Percentiles rank a stretch among this genome's conserved stretches.
Evolutionary conservation across 768 basidiomycete genomes (phyloP).

Genomic region (Russula brevipes): DNA sequence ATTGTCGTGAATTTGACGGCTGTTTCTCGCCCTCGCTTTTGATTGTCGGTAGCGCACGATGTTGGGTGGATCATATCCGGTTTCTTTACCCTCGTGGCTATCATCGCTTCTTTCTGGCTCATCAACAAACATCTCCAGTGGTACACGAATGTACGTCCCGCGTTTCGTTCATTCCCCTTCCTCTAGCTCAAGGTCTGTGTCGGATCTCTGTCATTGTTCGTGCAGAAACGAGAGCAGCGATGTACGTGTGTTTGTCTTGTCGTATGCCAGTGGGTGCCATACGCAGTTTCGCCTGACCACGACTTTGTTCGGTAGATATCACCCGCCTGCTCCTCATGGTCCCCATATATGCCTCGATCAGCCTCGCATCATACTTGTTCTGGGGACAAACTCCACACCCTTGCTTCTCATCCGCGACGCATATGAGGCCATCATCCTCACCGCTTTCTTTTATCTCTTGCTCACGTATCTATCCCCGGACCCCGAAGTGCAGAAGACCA

Average conservation of each 20-base stretch:
- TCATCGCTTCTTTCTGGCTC: slow-evolving; percentile 63
- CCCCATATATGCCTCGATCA: slow-evolving; percentile 65
- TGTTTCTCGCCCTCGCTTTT: neutral
- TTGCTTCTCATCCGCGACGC: slow-evolving; percentile 64
- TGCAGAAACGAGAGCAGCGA: slow-evolving; percentile 63
- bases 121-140: slow-evolving; percentile 64
- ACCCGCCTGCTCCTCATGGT: slow-evolving; percentile 75
- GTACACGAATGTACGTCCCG: slow-evolving; percentile 59
- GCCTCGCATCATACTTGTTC: slow-evolving; percentile 63
- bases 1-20: neutral
- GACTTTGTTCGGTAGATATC: slow-evolving; percentile 43
- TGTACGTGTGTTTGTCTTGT: slow-evolving; percentile 38
- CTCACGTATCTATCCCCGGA: slow-evolving; percentile 64
- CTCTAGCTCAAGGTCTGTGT: neutral
- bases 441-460: slow-evolving; percentile 74
- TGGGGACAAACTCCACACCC: slow-evolving; percentile 70
- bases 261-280: neutral
- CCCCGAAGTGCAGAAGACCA: slow-evolving; percentile 52
- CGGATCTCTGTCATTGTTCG: neutral
- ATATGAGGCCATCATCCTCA: slow-evolving; percentile 72
- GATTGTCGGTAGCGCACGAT: slow-evolving; percentile 46
- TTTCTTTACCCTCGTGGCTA: slow-evolving; percentile 52
- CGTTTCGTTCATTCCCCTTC: neutral
- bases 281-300: slow-evolving; percentile 2
- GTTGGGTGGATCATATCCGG: slow-evolving; percentile 69